Evolutionary conservation across 2,329 filamentous ascomycete genomes (phyloP).

Genomic region (Apiospora aurea): DNA sequence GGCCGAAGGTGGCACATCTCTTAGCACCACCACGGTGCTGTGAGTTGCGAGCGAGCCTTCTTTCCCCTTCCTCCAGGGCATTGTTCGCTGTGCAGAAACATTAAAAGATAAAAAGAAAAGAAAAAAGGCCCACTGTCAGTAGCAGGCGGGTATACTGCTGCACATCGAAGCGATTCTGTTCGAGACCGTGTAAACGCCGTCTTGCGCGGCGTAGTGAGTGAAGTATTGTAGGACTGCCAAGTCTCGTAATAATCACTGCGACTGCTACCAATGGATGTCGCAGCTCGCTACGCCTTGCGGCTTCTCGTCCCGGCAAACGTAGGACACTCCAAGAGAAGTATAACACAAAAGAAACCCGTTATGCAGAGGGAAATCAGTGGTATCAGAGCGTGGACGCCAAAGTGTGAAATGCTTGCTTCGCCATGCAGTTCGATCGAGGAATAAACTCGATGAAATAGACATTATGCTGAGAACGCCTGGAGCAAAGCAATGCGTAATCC

Average conservation of each 20-base stretch:
- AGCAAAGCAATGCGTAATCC: conserved; percentile 36
- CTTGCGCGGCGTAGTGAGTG: conserved; percentile 16
- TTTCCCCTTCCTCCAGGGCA: background rate
- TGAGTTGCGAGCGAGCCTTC: background rate
- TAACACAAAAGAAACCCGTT: conserved; percentile 40
- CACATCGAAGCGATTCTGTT: conserved; percentile 16
- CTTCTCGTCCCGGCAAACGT: conserved; percentile 15
- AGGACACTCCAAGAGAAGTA: conserved; percentile 20
- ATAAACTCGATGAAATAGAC: conserved; percentile 44
- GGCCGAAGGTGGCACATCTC: background rate
- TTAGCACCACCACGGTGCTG: background rate
- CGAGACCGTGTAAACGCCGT: conserved; percentile 12
- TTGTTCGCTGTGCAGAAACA: conserved; percentile 8
- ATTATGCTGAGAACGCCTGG: conserved; percentile 45
- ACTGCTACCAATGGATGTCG: background rate
- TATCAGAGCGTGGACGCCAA: conserved; percentile 47
- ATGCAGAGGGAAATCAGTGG: conserved; percentile 46
- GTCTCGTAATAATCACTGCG: conserved; percentile 3
- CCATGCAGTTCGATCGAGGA: conserved; percentile 45
- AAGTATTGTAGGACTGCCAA: conserved; percentile 7
- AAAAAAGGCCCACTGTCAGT: conserved; percentile 12
- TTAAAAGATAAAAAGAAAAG: conserved; percentile 11
- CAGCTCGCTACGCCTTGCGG: conserved; percentile 7
- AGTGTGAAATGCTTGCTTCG: conserved; percentile 46
- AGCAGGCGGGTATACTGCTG: conserved; percentile 21